Percentiles rank a stretch among this genome's conserved stretches.
Conservation (phyloP, 495 filamentous ascomycete species). For the Penicillium turbatum region DNA sequence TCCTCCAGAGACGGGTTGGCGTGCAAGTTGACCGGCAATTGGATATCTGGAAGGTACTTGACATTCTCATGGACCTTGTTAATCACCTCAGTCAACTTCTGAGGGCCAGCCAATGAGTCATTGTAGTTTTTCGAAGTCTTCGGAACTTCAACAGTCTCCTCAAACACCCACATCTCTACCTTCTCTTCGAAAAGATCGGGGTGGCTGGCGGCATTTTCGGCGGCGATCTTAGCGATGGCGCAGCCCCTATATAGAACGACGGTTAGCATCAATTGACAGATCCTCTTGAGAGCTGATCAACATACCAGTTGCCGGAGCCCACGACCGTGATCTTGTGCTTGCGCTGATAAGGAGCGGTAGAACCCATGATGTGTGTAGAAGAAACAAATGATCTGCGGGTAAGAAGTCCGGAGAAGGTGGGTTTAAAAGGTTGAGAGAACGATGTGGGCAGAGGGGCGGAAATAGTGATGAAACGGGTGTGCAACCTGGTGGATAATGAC, state of each 20-base stretch:
- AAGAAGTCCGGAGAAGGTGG: slow-evolving; percentile 12
- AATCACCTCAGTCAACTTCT: slow-evolving; percentile 87
- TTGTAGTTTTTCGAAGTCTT: slow-evolving; percentile 59
- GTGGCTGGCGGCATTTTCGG: slow-evolving; percentile 80
- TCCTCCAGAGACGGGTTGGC: slow-evolving; percentile 85
- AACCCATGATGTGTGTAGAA: slow-evolving; percentile 36
- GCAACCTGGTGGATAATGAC: slow-evolving; percentile 24
- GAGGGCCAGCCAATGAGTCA: slow-evolving; percentile 53
- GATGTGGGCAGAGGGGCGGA: slow-evolving; percentile 22
- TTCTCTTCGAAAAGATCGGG: slow-evolving; percentile 76
- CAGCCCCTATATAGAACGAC: slow-evolving; percentile 61
- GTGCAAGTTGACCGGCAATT: slow-evolving; percentile 78
- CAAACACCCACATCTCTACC: slow-evolving; percentile 97
- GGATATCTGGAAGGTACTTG: slow-evolving; percentile 88
- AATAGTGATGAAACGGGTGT: neutral
- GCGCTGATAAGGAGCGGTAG: slow-evolving; percentile 44
- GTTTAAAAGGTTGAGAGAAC: slow-evolving; percentile 21
- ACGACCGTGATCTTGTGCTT: slow-evolving; percentile 95
- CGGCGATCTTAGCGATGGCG: slow-evolving; percentile 93
- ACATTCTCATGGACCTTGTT: slow-evolving; percentile 93
- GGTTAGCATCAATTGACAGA: neutral
- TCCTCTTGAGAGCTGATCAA: neutral
- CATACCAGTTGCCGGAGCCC: slow-evolving; percentile 94
- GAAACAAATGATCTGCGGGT: slow-evolving; percentile 24
- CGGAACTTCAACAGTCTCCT: slow-evolving; percentile 77